Evolutionary conservation across 192 early-diverging fungal species (phyloP), one percentile per base, ranked within the genome.

Genomic region (Backusella macrospora): DNA sequence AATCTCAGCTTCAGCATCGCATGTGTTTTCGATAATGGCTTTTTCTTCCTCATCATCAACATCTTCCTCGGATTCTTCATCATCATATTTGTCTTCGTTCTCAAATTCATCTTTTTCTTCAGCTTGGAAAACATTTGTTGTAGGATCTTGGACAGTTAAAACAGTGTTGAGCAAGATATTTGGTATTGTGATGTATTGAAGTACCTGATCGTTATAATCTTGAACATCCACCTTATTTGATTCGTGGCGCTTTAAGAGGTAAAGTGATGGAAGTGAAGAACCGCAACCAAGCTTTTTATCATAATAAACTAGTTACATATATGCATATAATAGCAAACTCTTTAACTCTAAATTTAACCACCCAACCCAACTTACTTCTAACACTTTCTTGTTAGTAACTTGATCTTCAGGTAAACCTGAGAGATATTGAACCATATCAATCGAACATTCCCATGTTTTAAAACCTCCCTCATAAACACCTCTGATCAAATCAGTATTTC

Each of bases 381-480:
- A 70, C 5, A 86, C 73, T 45, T 78, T 87, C 45, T 87, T 86
- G 49, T 73, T 76, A 29, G 74, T 76, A 47, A 80, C 73, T 21
- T 78, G 52, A 16, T 49, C 23, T 13, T 76, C 70, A 18, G 73
- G 75, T 26, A 87, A 78, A 18, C 80, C 77, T 21, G 87, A 80
- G 18, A 95, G 75, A 71, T 88, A 94, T 59, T 86, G 78, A 18
- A 96, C 87, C 64, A 99, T 81, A 83, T 99, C 97, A 39, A 94
- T 70, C 9, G 94, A 89, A 77, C 96, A 97, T 76, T 99, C 97
- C 97, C 97, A 99, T 0, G 97, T 99, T 81, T 99, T 99, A 69
- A 98, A 86, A 13, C 97, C 97, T 47, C 90, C 97, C 77, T 98
- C 97, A 74, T 99, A 99, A 5, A 94, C 92, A 13, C 96, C 96